Percentiles rank a stretch among this genome's conserved stretches.
Conservation (phyloP, 2,329 filamentous ascomycete genomes). For the Beauveria sp. region DNA sequence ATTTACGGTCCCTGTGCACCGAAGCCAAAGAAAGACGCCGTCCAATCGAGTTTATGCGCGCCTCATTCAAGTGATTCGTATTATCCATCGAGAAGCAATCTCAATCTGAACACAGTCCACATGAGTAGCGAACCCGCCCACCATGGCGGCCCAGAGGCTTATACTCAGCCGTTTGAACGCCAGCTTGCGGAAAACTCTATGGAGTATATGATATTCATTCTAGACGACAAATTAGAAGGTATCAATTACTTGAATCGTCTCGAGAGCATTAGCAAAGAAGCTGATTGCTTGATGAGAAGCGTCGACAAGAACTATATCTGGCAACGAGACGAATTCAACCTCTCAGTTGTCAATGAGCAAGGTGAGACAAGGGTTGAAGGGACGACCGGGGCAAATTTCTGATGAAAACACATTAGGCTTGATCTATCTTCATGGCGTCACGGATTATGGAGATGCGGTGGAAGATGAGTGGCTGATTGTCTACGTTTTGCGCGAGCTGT, state of each 20-base stretch:
- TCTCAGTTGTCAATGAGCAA: conserved; percentile 54
- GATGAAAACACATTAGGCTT: conserved; percentile 30
- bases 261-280: conserved; percentile 64
- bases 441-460: conserved; percentile 87
- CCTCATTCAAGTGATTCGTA: background rate
- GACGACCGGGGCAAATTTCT: background rate
- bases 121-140: background rate
- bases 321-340: conserved; percentile 77
- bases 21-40: background rate
- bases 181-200: conserved; percentile 68
- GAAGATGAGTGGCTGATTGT: conserved; percentile 98
- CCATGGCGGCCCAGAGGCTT: background rate
- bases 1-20: background rate
- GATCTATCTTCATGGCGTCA: conserved; percentile 64
- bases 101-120: background rate
- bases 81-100: background rate
- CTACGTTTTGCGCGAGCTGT: conserved; percentile 77
- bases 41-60: background rate
- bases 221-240: conserved; percentile 47
- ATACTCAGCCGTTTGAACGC: background rate
- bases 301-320: conserved; percentile 85
- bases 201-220: conserved; percentile 69
- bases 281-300: conserved; percentile 51
- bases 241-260: conserved; percentile 56
- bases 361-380: conserved; percentile 33